These are phyloP conservation scores for Colletotrichum magnum DNA, from an alignment of 2,329 filamentous ascomycete genomes.

Conservation along the genomic window DNA sequence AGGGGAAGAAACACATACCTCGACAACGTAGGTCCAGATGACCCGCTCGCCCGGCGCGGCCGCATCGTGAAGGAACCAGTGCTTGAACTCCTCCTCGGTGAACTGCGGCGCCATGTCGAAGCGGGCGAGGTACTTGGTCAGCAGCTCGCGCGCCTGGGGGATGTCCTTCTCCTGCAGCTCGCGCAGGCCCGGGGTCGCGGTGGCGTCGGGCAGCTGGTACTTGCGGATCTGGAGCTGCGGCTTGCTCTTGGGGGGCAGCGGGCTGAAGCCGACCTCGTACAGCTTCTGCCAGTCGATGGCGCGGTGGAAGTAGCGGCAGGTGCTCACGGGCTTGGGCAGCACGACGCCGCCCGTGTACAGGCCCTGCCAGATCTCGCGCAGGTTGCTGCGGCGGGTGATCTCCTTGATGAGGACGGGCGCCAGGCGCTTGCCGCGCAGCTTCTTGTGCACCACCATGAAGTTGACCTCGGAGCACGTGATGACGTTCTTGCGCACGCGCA, in stretches of 20 bases:
- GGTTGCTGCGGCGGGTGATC: conserved; percentile 92
- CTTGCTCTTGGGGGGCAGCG: conserved; percentile 86
- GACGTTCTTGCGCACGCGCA: conserved; percentile 83
- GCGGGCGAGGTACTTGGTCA: conserved; percentile 82
- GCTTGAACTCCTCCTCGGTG: conserved; percentile 82
- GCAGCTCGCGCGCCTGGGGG: conserved; percentile 79
- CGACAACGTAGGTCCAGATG: conserved; percentile 94
- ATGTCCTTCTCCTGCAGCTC: conserved; percentile 86
- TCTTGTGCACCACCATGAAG: conserved; percentile 98
- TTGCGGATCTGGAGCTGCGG: conserved; percentile 87
- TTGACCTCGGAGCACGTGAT: conserved; percentile 93
- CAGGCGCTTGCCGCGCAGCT: conserved; percentile 92
- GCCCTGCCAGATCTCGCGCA: conserved; percentile 90
- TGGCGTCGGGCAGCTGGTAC: conserved; percentile 84
- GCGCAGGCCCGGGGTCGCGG: conserved; percentile 81
- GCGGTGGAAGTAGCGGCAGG: conserved; percentile 95
- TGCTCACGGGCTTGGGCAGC: conserved; percentile 91
- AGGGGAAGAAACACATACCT: conserved; percentile 58
- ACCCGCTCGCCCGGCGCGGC: conserved; percentile 79
- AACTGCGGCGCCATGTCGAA: conserved; percentile 91
- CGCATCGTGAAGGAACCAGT: conserved; percentile 87
- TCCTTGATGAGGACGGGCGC: conserved; percentile 97
- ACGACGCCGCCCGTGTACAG: conserved; percentile 96
- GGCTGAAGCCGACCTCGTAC: conserved; percentile 94
- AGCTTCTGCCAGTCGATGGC: conserved; percentile 96